These are phyloP conservation scores for Anisodus tanguticus DNA, from an alignment of 257 asterid species.

Conservation along the genomic window DNA sequence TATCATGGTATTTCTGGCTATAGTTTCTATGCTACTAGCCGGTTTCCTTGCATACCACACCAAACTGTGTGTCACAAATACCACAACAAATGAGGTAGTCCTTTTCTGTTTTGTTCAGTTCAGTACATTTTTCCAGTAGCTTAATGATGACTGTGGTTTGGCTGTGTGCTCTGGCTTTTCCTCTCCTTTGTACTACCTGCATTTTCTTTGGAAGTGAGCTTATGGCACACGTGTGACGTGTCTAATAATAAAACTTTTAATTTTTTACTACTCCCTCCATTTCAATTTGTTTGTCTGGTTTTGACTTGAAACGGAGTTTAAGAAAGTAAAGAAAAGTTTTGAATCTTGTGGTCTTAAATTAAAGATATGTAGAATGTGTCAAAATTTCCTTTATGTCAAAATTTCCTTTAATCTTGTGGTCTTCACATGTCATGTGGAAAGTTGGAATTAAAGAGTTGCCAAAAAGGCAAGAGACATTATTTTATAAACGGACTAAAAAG, in stretches of 20 bases:
- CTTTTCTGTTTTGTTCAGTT: conserved; percentile 26
- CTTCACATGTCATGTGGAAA: too few species aligned
- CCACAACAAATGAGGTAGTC: conserved; percentile 92
- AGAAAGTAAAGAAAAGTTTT: too few species aligned
- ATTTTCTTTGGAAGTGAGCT: conserved; percentile 18
- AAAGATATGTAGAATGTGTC: too few species aligned
- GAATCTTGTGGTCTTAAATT: too few species aligned
- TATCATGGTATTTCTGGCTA: conserved; percentile 78
- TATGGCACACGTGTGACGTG: neutral
- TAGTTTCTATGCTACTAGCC: conserved; percentile 71
- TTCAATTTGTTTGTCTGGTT: too few species aligned
- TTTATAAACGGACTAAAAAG: too few species aligned
- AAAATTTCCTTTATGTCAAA: too few species aligned
- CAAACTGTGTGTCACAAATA: conserved; percentile 86
- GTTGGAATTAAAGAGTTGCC: too few species aligned
- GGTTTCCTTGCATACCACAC: conserved; percentile 93
- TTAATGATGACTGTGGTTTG: neutral
- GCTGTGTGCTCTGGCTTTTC: neutral
- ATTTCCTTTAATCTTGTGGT: too few species aligned
- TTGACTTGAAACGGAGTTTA: too few species aligned
- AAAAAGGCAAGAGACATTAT: too few species aligned
- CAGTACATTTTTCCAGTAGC: conserved; percentile 13
- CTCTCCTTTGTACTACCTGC: conserved; percentile 10
- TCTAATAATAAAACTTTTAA: neutral
- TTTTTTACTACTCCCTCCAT: neutral